Base-by-base conservation (phyloP, 257 asterid species). In the Salvia hispanica region DNA sequence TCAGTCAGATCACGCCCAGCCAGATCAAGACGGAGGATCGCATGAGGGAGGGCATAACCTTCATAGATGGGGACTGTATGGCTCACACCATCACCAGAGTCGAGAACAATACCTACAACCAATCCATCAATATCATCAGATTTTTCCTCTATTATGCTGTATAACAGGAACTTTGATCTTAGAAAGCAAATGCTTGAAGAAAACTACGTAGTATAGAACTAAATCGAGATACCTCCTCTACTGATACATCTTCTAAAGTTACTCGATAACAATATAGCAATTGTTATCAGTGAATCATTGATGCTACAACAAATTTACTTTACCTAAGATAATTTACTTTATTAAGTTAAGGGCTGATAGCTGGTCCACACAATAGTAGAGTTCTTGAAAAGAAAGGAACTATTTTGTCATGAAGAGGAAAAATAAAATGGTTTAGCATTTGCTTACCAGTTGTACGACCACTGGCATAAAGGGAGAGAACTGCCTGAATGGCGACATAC, bases 401-500 rank as follows among this genome's bases (percentile, higher is more conserved):
- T 58, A 4, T 3, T 11, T 59, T 25, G 16, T 15, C 52, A 46
- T 40, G 36, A 55, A 63, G 21, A 2, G n/a, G 21, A 10, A 47
- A 52, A 9, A 13, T 4, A 46, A 43, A 16, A 4, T 6, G 25
- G 44, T 28, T 45, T 7, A 33, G 62, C 6, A 48, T 69, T 62
- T 48, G 7, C 87, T 82, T 76, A 88, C 96, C 96, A 57, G 96
- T 89, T 25, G 96, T 86, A 64, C 96, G 90, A 14, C 96, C 95
- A 82, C 96, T 85, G 70, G 96, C 96, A 53, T 86, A 89, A 34
- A 89, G 92, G 54, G 96, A 89, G 59, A 89, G 95, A 70, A 86
- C 96, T 4, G 96, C 96, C 78, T 89, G 96, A 67, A 88, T 88
- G 42, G 96, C 96, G 7, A 89, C 96, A 76, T 89, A 84, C 96